These are phyloP conservation scores for Petunia secreta DNA, from an alignment of 257 asterid species.

Conservation along the genomic window DNA sequence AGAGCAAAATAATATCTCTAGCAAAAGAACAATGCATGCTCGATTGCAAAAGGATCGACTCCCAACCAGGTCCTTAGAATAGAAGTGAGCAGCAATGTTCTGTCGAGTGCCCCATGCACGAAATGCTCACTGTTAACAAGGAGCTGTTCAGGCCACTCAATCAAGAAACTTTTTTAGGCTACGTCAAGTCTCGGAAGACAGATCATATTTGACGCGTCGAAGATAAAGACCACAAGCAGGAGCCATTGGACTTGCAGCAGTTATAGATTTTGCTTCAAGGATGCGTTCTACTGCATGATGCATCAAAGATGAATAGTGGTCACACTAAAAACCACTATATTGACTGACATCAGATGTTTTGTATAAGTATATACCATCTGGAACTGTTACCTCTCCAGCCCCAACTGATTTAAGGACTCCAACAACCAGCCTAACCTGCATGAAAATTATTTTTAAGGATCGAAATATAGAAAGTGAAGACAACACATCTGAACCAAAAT, in stretches of 20 bases:
- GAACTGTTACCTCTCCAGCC: conserved; percentile 59
- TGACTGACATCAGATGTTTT: not conserved
- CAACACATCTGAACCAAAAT: not conserved
- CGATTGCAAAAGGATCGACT: not conserved
- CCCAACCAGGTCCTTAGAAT: not conserved
- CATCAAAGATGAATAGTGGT: not conserved
- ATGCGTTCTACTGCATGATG: conserved; percentile 64
- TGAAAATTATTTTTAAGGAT: conserved; percentile 7
- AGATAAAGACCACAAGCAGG: conserved; percentile 96
- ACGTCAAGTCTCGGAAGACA: conserved; percentile 44
- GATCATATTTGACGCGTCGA: conserved; percentile 81
- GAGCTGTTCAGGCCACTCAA: not conserved
- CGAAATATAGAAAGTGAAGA: not conserved
- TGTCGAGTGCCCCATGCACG: not conserved
- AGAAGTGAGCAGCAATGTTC: not conserved
- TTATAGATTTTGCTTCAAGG: conserved; percentile 68
- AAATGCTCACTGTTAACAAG: not conserved
- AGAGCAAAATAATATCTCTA: not conserved
- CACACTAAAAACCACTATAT: not conserved
- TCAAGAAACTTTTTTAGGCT: not conserved
- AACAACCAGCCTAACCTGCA: conserved; percentile 90
- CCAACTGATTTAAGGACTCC: conserved; percentile 91
- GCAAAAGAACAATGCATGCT: not conserved
- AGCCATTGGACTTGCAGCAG: conserved; percentile 90
- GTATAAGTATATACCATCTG: conserved; percentile 61